These are phyloP conservation scores for Didymella segeticola DNA, from an alignment of 2,329 filamentous ascomycete species.

Conservation along the genomic window DNA sequence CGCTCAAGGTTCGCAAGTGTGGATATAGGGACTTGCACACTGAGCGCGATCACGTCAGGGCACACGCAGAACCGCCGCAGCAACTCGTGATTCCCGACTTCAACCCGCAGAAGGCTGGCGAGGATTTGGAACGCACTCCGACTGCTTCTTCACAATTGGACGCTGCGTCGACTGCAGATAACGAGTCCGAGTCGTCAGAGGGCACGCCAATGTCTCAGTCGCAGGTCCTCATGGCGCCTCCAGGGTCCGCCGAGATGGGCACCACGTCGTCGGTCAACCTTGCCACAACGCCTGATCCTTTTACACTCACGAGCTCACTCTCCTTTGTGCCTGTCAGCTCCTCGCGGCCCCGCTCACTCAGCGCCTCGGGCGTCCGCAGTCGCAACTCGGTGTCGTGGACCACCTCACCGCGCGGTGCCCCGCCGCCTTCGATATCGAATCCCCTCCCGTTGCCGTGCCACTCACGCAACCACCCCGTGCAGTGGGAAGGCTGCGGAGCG, in stretches of 20 bases:
- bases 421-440: slow-evolving; percentile 38
- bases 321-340: slow-evolving; percentile 44
- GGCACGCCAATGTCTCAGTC: slow-evolving; percentile 44
- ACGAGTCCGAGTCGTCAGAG: slow-evolving; percentile 38
- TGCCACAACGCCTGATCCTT: slow-evolving; percentile 33
- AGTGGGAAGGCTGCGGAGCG: slow-evolving; percentile 53
- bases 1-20: slow-evolving; percentile 63
- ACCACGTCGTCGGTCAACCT: slow-evolving; percentile 36
- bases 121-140: slow-evolving; percentile 35
- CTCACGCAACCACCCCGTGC: slow-evolving; percentile 49
- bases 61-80: slow-evolving; percentile 42
- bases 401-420: slow-evolving; percentile 32
- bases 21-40: slow-evolving; percentile 62
- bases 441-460: slow-evolving; percentile 49
- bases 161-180: slow-evolving; percentile 30
- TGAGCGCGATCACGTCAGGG: slow-evolving; percentile 53
- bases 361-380: slow-evolving; percentile 46
- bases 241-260: slow-evolving; percentile 39
- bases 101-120: slow-evolving; percentile 38
- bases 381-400: slow-evolving; percentile 39
- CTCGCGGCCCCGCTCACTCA: slow-evolving; percentile 47
- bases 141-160: slow-evolving; percentile 32
- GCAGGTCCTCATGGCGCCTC: slow-evolving; percentile 40
- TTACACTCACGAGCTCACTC: slow-evolving; percentile 29
- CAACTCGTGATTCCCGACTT: slow-evolving; percentile 48